Percentiles rank a stretch among this genome's conserved stretches.
These are phyloP conservation scores for Podosphaera fusca DNA, from an alignment of 2,329 filamentous ascomycete species.

Conservation along the genomic window DNA sequence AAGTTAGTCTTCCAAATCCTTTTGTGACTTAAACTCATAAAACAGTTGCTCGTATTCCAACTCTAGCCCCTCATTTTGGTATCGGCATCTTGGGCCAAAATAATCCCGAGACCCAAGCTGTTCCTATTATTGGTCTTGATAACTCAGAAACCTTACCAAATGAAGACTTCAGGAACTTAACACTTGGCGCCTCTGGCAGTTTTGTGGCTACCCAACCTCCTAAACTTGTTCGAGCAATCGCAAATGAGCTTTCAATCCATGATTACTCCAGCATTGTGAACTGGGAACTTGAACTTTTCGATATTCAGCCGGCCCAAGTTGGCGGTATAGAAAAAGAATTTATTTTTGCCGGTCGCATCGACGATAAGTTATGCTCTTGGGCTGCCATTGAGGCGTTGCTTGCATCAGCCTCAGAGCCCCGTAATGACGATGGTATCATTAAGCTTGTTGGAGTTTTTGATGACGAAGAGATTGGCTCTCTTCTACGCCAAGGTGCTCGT, in stretches of 20 bases:
- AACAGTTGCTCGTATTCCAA: constrained; percentile 61
- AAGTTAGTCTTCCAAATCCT: constrained; percentile 20
- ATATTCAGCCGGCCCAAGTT: constrained; percentile 62
- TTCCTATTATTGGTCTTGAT: constrained; percentile 80
- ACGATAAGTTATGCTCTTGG: constrained; percentile 95
- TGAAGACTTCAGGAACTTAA: constrained; percentile 13
- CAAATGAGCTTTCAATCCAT: constrained; percentile 49
- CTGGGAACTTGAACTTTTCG: constrained; percentile 94
- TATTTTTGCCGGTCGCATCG: constrained; percentile 84
- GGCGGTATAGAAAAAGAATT: constrained; percentile 78
- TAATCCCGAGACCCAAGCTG: constrained; percentile 82
- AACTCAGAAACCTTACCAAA: constrained; percentile 31
- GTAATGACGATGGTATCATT: constrained; percentile 42
- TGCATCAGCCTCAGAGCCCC: constrained; percentile 33
- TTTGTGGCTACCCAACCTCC: constrained; percentile 72
- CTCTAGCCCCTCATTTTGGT: constrained; percentile 84
- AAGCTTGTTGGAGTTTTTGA: constrained; percentile 91
- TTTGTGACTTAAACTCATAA: constrained; percentile 4
- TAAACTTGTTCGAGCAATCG: constrained; percentile 63
- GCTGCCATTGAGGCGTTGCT: constrained; percentile 68
- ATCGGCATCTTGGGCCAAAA: constrained; percentile 40
- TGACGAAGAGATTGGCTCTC: constrained; percentile 85
- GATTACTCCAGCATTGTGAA: constrained; percentile 60
- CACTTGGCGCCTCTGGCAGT: constrained; percentile 18
- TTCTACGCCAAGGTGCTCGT: constrained; percentile 70